Evolutionary conservation across 768 basidiomycete species (phyloP), one percentile per base, ranked within the genome.

Genomic region (Termitomyces sp.): DNA sequence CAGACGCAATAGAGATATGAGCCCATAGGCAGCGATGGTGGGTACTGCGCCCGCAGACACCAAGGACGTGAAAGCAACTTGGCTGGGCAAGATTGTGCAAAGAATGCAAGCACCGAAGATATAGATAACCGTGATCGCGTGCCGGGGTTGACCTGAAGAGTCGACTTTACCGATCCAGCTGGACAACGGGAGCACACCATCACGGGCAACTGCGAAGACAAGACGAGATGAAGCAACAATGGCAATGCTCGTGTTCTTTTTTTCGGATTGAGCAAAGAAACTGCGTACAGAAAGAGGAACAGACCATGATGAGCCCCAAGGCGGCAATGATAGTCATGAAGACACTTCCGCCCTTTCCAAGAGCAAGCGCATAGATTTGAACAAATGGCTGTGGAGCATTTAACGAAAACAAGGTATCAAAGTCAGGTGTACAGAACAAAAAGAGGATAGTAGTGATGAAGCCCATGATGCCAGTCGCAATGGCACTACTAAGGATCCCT

Each of bases 311-410:
- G 22, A 96, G 79, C 18, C 94, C 94, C 34, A 94, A 56, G 34
- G 84, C 81, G 2, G 94, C 92, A 49, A 97, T 79, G 51, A 84
- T 71, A 5, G 92, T 93, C 94, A 95, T 94, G 69, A 97, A 88
- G 37, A 91, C 77, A 64, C 90, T 88, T 0, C 84, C 84, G 10
- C 84, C 85, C 66, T 81, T 86, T 5, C 94, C 94, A 4, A 95
- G 72, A 0, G 94, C 91, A 54, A 92, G 71, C 1, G 86, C 86
- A 68, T 94, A 95, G 10, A 97, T 78, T 63, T 87, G 88, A 12
- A 95, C 93, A 62, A 95, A 97, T 0, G 94, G 94, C 66, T 97
- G 93, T 0, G 94, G 94, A 0, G 93, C 91, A 31, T 82, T 73
- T 18, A 95, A 76, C 4, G 85, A 72, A 68, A 92, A 93, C 26